Evolutionary conservation across 73 alveolate species (phyloP).

Genomic region (Stentor coeruleus): DNA sequence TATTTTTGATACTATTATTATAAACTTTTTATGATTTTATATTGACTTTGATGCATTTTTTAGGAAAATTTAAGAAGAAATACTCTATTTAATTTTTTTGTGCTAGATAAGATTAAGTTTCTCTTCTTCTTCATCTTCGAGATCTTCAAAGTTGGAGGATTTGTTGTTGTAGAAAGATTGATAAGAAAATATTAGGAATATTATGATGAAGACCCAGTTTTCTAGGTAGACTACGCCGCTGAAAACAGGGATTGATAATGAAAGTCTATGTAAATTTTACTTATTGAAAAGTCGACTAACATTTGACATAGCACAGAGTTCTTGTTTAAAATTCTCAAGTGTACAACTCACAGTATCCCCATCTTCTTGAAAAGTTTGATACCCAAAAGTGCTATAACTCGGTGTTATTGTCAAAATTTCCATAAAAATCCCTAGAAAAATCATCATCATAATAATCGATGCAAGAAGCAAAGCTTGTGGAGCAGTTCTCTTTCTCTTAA

Average conservation of each 20-base stretch:
- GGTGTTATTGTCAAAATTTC: slow-evolving; percentile 54
- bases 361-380: slow-evolving; percentile 32
- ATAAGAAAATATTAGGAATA: neutral
- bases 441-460: slow-evolving; percentile 46
- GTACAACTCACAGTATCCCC: slow-evolving; percentile 24
- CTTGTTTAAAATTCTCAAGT: neutral
- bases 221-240: neutral
- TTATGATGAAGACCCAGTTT: slow-evolving; percentile 11
- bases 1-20: too few species aligned
- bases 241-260: slow-evolving; percentile 1
- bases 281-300: slow-evolving; percentile 37
- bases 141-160: neutral
- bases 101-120: too few species aligned
- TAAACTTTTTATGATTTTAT: too few species aligned
- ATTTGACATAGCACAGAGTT: slow-evolving; percentile 40
- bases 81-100: too few species aligned
- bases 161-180: neutral
- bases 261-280: neutral
- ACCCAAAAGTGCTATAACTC: slow-evolving; percentile 51
- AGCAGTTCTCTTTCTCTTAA: slow-evolving; percentile 47
- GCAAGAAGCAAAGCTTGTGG: slow-evolving; percentile 56
- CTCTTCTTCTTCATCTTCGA: neutral
- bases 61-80: too few species aligned
- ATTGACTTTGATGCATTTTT: too few species aligned
- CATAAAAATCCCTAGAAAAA: slow-evolving; percentile 41